A percentile compares a stretch with the other conserved stretches of the same genome.
Evolutionary conservation across 2,329 filamentous ascomycete genomes (phyloP).

Genomic region (Talaromyces pinophilus): DNA sequence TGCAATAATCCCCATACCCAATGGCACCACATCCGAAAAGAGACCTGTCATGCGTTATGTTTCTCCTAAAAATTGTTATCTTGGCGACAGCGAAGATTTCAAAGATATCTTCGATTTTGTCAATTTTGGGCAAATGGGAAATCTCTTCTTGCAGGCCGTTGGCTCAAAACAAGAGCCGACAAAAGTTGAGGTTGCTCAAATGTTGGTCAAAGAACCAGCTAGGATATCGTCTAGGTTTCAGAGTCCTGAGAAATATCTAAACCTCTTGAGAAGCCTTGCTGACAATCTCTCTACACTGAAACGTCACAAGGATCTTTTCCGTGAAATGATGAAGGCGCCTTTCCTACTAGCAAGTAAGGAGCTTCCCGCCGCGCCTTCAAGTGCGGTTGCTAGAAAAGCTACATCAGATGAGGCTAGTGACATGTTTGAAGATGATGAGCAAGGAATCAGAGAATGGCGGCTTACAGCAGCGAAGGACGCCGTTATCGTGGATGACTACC

Average conservation of each 20-base stretch:
- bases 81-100: conserved; percentile 72
- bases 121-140: conserved; percentile 84
- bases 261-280: conserved; percentile 76
- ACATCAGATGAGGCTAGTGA: conserved; percentile 42
- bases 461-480: conserved; percentile 71
- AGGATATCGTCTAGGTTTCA: conserved; percentile 78
- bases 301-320: conserved; percentile 75
- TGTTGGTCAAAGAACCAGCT: conserved; percentile 81
- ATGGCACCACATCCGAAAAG: conserved; percentile 43
- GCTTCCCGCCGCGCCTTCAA: conserved; percentile 46
- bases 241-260: conserved; percentile 81
- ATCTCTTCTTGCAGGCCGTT: conserved; percentile 82
- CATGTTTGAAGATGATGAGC: conserved; percentile 60
- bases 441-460: conserved; percentile 73
- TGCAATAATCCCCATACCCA: conserved; percentile 69
- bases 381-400: conserved; percentile 25
- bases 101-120: conserved; percentile 96
- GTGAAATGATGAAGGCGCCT: conserved; percentile 69
- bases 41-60: conserved; percentile 55
- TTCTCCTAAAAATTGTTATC: conserved; percentile 73
- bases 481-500: conserved; percentile 83
- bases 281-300: conserved; percentile 70
- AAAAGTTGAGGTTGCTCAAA: conserved; percentile 77
- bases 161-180: conserved; percentile 91
- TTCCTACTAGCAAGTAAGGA: conserved; percentile 86